Evolutionary conservation across 768 basidiomycete species (phyloP), one percentile per base, ranked within the genome.

Genomic region (Cystobasidiopsis lactophilus): DNA sequence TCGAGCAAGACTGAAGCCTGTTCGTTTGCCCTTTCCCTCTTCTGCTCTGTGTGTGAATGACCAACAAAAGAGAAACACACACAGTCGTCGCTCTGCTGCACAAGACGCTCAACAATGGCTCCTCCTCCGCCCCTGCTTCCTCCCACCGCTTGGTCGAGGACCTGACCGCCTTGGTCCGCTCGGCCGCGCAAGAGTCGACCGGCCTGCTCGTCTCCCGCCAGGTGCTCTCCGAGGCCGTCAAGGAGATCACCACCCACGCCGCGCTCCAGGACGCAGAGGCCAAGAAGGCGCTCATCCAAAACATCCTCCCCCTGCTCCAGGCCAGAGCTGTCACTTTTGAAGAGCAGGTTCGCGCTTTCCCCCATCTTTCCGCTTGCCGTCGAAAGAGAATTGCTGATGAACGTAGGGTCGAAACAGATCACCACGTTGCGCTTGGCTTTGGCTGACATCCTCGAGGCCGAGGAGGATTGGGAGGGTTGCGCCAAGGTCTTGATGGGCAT

Each of bases 401-500:
- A n/a, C 18, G 18, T 14, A 10, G 11, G 21, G 23, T 14, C 31
- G 3, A 9, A 31, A 3, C 62, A 95, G 91, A 79, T 81, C 19
- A 85, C 84, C 59, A 72, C 75, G 14, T 67, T 95, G 57, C 71
- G 85, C 52, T 84, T 84, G 61, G 78, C 89, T 63, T 77, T 93
- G n/a, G 85, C 91, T 2, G 80, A 91, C 67, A 71, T 93, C 7
- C 71, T 89, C 13, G 86, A 93, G 63, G 64, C 71, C 2, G 84
- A 89, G 50, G 89, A 98, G 65, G 85, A 86, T 64, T 96, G 86
- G 82, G 80, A 79, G 55, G 82, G 79, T 47, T 86, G 93, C 14
- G 93, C 93, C 0, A 77, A 79, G 49, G 81, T 91, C 33, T 73
- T 96, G 39, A 89, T 85, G 76, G 78, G 79, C 38, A 85, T 96